Conservation (phyloP, 345 rosid species). For the Arabis alpina region DNA sequence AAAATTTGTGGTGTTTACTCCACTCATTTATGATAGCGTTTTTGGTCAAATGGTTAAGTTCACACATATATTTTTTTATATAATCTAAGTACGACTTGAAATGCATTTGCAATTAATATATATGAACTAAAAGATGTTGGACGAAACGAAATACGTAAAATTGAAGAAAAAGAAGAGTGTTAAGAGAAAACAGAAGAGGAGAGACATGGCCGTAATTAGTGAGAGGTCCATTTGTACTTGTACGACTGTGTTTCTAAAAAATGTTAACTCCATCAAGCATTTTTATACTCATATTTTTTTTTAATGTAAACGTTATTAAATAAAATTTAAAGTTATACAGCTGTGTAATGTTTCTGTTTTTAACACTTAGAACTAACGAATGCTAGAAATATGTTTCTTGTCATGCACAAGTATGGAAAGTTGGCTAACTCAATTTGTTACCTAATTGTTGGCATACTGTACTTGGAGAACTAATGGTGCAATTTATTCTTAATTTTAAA, state of each 20-base stretch:
- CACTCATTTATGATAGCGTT: no score
- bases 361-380: conserved; percentile 5
- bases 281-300: no score
- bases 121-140: no score
- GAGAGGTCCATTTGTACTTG: conserved; percentile 23
- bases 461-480: neutral
- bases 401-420: conserved; percentile 23
- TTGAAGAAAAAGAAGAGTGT: conserved; percentile 18
- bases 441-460: conserved; percentile 9
- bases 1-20: no score
- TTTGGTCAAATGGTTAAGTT: no score
- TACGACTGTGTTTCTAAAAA: neutral
- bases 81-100: no score
- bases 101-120: no score
- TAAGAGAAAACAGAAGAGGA: conserved; percentile 14
- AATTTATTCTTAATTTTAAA: neutral
- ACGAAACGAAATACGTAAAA: no score
- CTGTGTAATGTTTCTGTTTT: neutral
- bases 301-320: neutral
- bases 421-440: neutral
- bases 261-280: conserved; percentile 4
- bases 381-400: neutral
- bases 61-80: no score
- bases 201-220: neutral
- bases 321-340: no score